These are phyloP conservation scores for Tulasnella sp. DNA, from an alignment of 768 basidiomycete genomes.

Conservation along the genomic window DNA sequence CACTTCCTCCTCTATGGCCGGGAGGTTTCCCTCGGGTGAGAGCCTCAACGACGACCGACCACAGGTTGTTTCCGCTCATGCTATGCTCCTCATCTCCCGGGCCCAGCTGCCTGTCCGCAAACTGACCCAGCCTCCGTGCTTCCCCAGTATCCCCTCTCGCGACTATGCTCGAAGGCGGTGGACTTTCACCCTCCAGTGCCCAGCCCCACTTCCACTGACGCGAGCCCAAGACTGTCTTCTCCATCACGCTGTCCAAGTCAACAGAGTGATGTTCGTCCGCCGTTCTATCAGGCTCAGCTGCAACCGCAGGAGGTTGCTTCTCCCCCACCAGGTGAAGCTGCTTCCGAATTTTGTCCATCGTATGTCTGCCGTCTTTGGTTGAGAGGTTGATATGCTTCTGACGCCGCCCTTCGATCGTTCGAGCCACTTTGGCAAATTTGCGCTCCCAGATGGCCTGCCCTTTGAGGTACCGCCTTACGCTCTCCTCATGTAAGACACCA, in stretches of 20 bases:
- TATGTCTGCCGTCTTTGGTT: slow-evolving; percentile 46
- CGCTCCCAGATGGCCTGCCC: slow-evolving; percentile 48
- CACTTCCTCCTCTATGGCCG: background rate
- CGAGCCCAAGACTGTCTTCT: slow-evolving; percentile 32
- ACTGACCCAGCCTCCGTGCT: slow-evolving; percentile 55
- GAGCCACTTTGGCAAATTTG: slow-evolving; percentile 49
- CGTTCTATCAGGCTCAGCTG: slow-evolving; percentile 21
- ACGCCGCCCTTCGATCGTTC: slow-evolving; percentile 55
- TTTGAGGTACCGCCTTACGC: slow-evolving; percentile 64
- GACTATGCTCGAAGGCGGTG: slow-evolving; percentile 86
- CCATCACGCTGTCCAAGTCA: background rate
- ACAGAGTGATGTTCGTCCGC: slow-evolving; percentile 19
- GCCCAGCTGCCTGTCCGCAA: slow-evolving; percentile 53
- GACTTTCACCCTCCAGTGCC: slow-evolving; percentile 73
- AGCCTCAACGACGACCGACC: slow-evolving; percentile 54
- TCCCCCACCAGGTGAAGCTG: slow-evolving; percentile 17
- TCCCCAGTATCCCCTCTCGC: slow-evolving; percentile 34
- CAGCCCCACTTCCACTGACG: slow-evolving; percentile 70
- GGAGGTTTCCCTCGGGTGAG: slow-evolving; percentile 29
- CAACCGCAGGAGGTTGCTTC: slow-evolving; percentile 12
- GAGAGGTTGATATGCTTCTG: slow-evolving; percentile 51
- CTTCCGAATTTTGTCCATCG: slow-evolving; percentile 36
- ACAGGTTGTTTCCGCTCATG: slow-evolving; percentile 59
- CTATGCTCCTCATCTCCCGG: slow-evolving; percentile 40
- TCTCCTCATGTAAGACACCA: slow-evolving; percentile 63